Evolutionary conservation across 2,329 filamentous ascomycete genomes (phyloP), one percentile per base, ranked within the genome.

Genomic region (Alternaria brassicicola): DNA sequence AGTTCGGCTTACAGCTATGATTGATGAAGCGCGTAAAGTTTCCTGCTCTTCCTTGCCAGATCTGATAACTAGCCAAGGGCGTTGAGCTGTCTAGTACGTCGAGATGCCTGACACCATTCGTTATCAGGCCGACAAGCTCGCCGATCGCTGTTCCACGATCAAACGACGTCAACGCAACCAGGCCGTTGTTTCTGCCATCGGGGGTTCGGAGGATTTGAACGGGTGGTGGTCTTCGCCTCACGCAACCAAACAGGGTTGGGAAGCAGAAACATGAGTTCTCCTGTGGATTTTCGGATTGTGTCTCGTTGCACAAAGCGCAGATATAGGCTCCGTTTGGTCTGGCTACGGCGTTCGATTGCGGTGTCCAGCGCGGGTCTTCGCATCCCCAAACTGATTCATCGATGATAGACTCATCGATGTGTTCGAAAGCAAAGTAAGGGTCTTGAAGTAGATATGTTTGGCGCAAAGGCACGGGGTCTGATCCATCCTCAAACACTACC

Each of bases 21-120:
- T 86, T 87, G 38, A 86, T 81, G 64, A 87, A 87, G 1, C 84
- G 78, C 2, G 84, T 86, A 62, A 83, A 85, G 65, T 87, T 87
- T 3, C 85, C 83, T 69, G 81, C 79, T 52, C 74, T 72, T 0
- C 84, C 84, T 66, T 87, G 85, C 78, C 81, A 87, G 53, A 87
- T 86, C 66, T 87, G 85, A 64, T 86, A 87, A 0, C 76, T 77
- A 0, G 78, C 83, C 62, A 85, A 82, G 59, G 85, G 85, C 0
- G 79, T 78, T 1, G 78, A 79, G 26, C 79, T 79, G 26, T 75
- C 72, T 84, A 87, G 85, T 8, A 86, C 84, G 63, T 87, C 85
- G 12, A 83, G 72, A 57, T 82, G 81, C 6, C 78, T 71, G 9
- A 86, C 72, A 2, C 81, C 83, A 51, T 80, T 82, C 1, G 84